These are phyloP conservation scores for Aspergillus cristatus DNA, from an alignment of 495 filamentous ascomycete species.

Conservation along the genomic window DNA sequence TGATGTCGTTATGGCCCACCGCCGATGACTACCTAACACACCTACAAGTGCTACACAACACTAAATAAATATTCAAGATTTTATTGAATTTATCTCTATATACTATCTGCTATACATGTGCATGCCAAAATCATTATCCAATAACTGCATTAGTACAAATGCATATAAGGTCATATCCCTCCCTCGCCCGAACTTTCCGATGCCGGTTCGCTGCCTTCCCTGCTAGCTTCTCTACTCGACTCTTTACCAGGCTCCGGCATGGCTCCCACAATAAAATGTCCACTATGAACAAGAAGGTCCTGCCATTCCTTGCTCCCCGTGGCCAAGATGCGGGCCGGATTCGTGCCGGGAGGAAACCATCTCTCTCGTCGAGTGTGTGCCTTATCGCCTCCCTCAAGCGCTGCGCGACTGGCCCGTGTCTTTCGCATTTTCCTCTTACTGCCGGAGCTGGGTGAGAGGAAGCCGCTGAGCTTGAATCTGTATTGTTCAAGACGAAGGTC, in stretches of 20 bases:
- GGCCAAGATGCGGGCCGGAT: constrained; percentile 50
- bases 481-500: constrained; percentile 62
- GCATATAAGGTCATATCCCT: constrained; percentile 1
- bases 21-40: too few relatives aligned
- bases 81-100: too few relatives aligned
- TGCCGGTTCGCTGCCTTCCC: constrained; percentile 3
- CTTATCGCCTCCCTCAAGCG: constrained; percentile 71
- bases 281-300: constrained; percentile 29
- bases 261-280: constrained; percentile 19
- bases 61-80: too few relatives aligned
- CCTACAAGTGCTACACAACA: too few relatives aligned
- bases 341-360: constrained; percentile 65
- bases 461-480: constrained; percentile 49
- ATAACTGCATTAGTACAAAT: too few relatives aligned
- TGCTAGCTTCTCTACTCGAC: neutral
- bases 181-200: constrained; percentile 9
- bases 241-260: neutral
- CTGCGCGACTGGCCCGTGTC: constrained; percentile 72
- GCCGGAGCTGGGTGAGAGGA: constrained; percentile 47
- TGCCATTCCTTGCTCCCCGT: constrained; percentile 63
- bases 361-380: constrained; percentile 61
- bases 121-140: too few relatives aligned
- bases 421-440: constrained; percentile 57
- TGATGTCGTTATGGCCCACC: too few relatives aligned
- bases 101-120: constrained; percentile 7